These are phyloP conservation scores for Acanthamoeba lugdunensis DNA, from an alignment of 208 protist species.

Conservation along the genomic window DNA sequence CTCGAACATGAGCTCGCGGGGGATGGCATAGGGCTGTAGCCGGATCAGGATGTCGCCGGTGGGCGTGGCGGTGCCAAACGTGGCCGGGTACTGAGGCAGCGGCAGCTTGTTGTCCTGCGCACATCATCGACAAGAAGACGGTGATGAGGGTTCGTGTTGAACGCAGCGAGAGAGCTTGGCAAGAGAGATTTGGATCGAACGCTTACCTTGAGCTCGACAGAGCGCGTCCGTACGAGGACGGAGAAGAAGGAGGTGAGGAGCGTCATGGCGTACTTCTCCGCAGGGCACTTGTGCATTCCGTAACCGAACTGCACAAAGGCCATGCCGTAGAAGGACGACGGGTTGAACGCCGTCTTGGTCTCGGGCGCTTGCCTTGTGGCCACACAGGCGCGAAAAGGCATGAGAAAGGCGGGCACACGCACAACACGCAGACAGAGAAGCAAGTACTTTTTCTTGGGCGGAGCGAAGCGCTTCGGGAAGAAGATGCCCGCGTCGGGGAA, in stretches of 20 bases:
- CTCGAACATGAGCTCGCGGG: background rate
- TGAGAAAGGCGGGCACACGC: background rate
- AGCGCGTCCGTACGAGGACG: background rate
- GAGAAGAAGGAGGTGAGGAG: constrained; percentile 20
- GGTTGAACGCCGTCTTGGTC: constrained; percentile 23
- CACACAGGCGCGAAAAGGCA: no score
- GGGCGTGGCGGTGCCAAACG: constrained; percentile 6
- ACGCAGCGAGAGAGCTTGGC: background rate
- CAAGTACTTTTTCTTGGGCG: constrained; percentile 32
- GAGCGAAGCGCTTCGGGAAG: constrained; percentile 49
- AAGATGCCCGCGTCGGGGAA: constrained; percentile 45
- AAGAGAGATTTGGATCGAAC: background rate
- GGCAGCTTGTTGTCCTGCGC: constrained; percentile 40
- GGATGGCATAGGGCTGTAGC: background rate
- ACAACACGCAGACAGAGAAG: no score
- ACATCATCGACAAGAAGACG: background rate
- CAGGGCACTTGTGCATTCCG: constrained; percentile 16
- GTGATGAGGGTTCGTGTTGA: background rate
- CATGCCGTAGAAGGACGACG: constrained; percentile 37
- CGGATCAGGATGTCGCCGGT: background rate
- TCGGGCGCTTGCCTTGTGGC: background rate
- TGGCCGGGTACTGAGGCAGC: background rate
- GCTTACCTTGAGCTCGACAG: constrained; percentile 25
- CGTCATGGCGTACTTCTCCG: constrained; percentile 40
- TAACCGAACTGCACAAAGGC: constrained; percentile 51